Evolutionary conservation across 345 rosid genomes (phyloP), one percentile per base, ranked within the genome.

Genomic region (Sonneratia alba): DNA sequence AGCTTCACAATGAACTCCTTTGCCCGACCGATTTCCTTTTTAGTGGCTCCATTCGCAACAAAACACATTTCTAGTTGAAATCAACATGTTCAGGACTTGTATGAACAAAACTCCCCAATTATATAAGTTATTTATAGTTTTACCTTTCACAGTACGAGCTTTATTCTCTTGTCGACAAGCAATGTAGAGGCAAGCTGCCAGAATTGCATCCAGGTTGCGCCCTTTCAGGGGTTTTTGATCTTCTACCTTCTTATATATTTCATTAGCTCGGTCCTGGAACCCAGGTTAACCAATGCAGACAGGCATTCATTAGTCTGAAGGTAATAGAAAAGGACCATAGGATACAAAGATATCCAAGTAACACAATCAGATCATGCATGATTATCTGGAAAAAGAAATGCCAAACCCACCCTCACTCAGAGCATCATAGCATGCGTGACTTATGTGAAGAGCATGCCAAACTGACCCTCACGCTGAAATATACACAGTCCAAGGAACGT

Each of bases 21-120:
- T 42, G 89, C 89, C 22, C 84, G 80, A 8, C 87, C 87, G 61
- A 85, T 78, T 79, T 85, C 89, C 73, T 78, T 85, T 77, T 85
- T 83, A 42, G 83, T 77, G 40, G 89, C 77, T 70, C 87, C 87
- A 70, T 81, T 78, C 62, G 78, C 87, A 71, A 81, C 85, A 70
- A 83, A 82, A 62, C 89, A 83, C 68, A 85, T 80, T 75, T 85
- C 89, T 85, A 67, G 55, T 65, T 37, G 49, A 72, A 63, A 79
- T 64, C 55, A 27, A 71, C 40, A 75, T 6, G 15, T 70, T 75
- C 67, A 80, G 72, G 40, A 1, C 14, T 36, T 47, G 27, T 14
- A 7, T 21, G 16, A 22, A 11, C 36, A 3, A 59, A 7, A 5
- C n/a, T 57, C 2, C 36, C 51, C 15, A 47, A 7, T 19, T 3